A percentile compares a stretch with the other conserved stretches of the same genome.
Conservation (phyloP, 1,284 basidiomycete genomes). For the Trametes pubescens region DNA sequence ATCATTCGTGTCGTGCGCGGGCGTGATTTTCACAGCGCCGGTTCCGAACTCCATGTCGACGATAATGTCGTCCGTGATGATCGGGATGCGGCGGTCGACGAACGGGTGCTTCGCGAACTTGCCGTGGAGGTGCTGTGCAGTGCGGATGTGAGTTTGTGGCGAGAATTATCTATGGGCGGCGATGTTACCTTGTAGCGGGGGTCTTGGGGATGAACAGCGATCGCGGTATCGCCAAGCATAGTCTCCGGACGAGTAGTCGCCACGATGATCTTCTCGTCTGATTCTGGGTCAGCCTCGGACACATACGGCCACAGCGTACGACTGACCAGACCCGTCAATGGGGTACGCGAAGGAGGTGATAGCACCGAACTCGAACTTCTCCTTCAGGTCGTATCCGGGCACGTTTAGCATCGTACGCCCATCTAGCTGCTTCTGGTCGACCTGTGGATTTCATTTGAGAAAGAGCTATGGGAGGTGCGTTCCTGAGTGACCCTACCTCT, state of each 20-base stretch:
- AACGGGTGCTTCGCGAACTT: constrained; percentile 96
- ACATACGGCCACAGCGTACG: too few relatives aligned
- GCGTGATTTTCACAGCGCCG: constrained; percentile 99
- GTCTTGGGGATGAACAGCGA: constrained; percentile 97
- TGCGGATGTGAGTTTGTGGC: background rate
- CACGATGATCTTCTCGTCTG: constrained; percentile 92
- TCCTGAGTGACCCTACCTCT: constrained; percentile 62
- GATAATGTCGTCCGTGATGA: constrained; percentile 80
- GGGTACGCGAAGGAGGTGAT: constrained; percentile 96
- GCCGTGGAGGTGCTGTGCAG: constrained; percentile 81
- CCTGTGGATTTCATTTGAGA: constrained; percentile 51
- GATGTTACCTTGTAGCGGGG: constrained; percentile 76
- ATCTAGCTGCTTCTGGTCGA: constrained; percentile 93
- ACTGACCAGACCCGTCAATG: constrained; percentile 82
- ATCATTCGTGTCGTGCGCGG: constrained; percentile 99
- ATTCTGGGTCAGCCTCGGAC: background rate
- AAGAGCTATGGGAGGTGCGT: background rate
- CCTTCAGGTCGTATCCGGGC: constrained; percentile 94
- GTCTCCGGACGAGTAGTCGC: constrained; percentile 99
- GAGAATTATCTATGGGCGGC: background rate
- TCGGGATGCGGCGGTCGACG: constrained; percentile 86
- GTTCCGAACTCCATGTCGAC: constrained; percentile 99
- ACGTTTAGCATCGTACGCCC: constrained; percentile 91
- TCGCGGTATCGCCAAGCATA: constrained; percentile 97
- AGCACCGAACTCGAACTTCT: constrained; percentile 97